Conservation (phyloP, 306 rosid genomes). For the Crataegus laevigata region DNA sequence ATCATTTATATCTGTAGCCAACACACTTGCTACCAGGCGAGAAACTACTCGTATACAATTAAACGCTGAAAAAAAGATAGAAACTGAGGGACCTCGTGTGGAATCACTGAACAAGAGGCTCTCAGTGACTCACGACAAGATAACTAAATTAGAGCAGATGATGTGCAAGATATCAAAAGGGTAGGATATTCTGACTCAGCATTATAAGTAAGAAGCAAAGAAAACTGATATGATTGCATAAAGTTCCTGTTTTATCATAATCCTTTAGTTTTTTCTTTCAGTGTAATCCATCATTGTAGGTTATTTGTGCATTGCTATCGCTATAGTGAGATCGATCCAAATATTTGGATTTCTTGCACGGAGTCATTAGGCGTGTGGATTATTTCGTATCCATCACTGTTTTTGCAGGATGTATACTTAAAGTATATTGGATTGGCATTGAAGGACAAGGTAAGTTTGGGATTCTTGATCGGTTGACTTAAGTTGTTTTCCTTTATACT, state of each 20-base stretch:
- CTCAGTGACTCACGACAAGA: constrained; percentile 70
- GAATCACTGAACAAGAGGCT: constrained; percentile 85
- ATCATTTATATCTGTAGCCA: constrained; percentile 63
- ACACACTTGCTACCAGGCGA: constrained; percentile 28
- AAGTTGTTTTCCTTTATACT: neutral
- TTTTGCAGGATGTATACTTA: constrained; percentile 87
- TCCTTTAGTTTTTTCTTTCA: constrained; percentile 12
- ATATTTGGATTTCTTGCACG: constrained; percentile 80
- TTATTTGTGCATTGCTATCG: constrained; percentile 77
- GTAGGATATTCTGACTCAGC: constrained; percentile 41
- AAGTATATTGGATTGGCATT: constrained; percentile 94
- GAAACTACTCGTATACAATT: constrained; percentile 91
- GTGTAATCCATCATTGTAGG: constrained; percentile 43
- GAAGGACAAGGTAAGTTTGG: constrained; percentile 76
- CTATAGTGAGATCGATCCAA: constrained; percentile 83
- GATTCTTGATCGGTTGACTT: constrained; percentile 8
- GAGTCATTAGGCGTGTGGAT: constrained; percentile 88
- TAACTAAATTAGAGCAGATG: constrained; percentile 84
- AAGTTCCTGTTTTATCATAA: neutral
- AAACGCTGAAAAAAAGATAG: constrained; percentile 91
- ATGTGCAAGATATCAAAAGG: constrained; percentile 93
- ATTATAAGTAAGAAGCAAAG: neutral
- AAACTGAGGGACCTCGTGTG: constrained; percentile 75
- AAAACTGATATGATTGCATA: neutral
- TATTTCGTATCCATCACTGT: constrained; percentile 83